Base-by-base conservation (phyloP, 2,329 filamentous ascomycete genomes). In the Metarhizium rileyi region DNA sequence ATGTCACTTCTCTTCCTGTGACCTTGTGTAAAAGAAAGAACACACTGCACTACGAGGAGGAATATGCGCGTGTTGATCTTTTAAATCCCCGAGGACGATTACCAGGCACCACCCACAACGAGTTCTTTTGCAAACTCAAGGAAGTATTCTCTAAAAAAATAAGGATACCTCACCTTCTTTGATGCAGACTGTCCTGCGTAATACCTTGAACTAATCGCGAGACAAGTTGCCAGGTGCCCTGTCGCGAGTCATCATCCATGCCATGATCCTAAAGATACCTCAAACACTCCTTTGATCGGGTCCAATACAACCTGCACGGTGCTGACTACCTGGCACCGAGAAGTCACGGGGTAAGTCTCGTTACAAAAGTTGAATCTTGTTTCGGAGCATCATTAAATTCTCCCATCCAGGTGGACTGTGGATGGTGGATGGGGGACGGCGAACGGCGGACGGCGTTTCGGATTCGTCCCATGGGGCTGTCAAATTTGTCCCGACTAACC, bases 201-300 rank as follows among this genome's bases (percentile, higher is more conserved):
- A 8, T 20, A 20, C 35, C 35, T 38, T 38, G 35, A 14, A 16
- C 5, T 6, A 5, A 6, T 12, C n/a, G 35, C 18, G 16, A 8
- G 16, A 20, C 18, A 7, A 38, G n/a, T n/a, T 18, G 18, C 5
- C 18, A 38, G 16, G 9, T 38, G 16, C 33, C 18, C 16, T 8
- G n/a, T 25, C 38, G 12, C 25, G 22, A 9, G 38, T 14, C 12
- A 12, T 22, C 8, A 23, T 3, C 22, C 12, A 14, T 42, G 20
- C 38, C 12, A 6, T 22, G 35, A 38, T 16, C 9, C 47, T 49
- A 49, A 26, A 49, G 38, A 44, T 49, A 40, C 40, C 38, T 49
- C 47, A 49, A 49, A 49, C 40, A 23, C 20, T 12, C 18, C 23
- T 20, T 33, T 48, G 40, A 33, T 48, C 38, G 36, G 27, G 27